These are phyloP conservation scores for Gossypium laxum DNA, from an alignment of 441 rosid species.

Conservation along the genomic window DNA sequence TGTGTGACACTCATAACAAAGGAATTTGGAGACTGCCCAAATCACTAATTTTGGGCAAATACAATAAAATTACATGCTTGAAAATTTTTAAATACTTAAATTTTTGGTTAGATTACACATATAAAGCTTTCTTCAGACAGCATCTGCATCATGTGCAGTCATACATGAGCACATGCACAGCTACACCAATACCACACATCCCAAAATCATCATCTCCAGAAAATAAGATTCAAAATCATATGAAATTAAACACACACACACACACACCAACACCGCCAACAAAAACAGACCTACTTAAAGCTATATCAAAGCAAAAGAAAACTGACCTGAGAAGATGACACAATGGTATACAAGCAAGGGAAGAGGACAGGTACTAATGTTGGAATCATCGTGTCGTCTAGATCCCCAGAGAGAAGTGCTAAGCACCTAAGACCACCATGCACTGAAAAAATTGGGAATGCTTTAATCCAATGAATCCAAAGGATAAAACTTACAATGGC, in stretches of 20 bases:
- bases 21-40: not conserved
- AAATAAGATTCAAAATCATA: conserved; percentile 2
- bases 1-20: not conserved
- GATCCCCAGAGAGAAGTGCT: conserved; percentile 74
- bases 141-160: not conserved
- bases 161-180: conserved; percentile 1
- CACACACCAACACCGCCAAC: not conserved
- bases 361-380: conserved; percentile 62
- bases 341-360: conserved; percentile 70
- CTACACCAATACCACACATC: not conserved
- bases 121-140: conserved; percentile 1
- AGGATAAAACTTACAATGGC: not conserved
- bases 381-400: conserved; percentile 75
- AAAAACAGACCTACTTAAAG: not conserved
- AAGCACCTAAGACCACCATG: conserved; percentile 82
- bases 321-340: conserved; percentile 73
- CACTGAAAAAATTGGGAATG: conserved; percentile 36
- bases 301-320: conserved; percentile 8
- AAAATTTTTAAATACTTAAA: not conserved
- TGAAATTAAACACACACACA: not conserved
- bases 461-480: conserved; percentile 8
- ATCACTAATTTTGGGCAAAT: not conserved
- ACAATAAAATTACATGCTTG: not conserved
- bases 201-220: conserved; percentile 8
- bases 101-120: not conserved